Conservation (phyloP, 1,284 basidiomycete species). For the Puccinia polysora region DNA sequence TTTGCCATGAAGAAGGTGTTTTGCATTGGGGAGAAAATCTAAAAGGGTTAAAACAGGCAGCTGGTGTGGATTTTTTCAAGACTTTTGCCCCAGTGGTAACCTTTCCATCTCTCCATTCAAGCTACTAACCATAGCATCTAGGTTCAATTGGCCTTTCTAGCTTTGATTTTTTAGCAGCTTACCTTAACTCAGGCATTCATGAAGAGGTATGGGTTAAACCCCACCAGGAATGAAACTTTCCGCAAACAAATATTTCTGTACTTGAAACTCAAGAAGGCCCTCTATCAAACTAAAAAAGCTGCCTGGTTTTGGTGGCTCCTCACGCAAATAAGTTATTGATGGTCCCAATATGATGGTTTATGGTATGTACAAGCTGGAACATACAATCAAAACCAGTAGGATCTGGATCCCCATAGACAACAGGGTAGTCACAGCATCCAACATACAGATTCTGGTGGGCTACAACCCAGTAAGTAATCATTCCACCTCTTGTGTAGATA, state of each 20-base stretch:
- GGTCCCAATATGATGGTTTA: not conserved
- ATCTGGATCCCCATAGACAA: not conserved
- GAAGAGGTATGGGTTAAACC: slow-evolving; percentile 13
- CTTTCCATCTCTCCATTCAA: too few relatives aligned
- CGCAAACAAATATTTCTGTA: not conserved
- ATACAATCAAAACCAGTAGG: not conserved
- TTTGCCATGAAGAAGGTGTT: too few relatives aligned
- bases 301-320: not conserved
- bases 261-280: not conserved
- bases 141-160: not conserved
- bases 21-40: too few relatives aligned
- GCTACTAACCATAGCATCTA: not conserved
- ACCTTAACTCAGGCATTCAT: slow-evolving; percentile 22
- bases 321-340: not conserved
- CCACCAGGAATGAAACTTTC: not conserved
- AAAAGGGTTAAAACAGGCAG: too few relatives aligned
- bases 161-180: slow-evolving; percentile 22
- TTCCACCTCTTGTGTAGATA: not conserved
- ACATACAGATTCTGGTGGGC: not conserved
- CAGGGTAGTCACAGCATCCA: not conserved
- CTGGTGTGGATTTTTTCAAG: too few relatives aligned
- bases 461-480: not conserved
- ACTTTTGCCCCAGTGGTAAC: too few relatives aligned
- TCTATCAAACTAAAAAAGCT: not conserved
- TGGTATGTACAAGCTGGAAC: not conserved